Conservation (phyloP, 2,329 filamentous ascomycete species). For the Sodiomyces alkalinus region DNA sequence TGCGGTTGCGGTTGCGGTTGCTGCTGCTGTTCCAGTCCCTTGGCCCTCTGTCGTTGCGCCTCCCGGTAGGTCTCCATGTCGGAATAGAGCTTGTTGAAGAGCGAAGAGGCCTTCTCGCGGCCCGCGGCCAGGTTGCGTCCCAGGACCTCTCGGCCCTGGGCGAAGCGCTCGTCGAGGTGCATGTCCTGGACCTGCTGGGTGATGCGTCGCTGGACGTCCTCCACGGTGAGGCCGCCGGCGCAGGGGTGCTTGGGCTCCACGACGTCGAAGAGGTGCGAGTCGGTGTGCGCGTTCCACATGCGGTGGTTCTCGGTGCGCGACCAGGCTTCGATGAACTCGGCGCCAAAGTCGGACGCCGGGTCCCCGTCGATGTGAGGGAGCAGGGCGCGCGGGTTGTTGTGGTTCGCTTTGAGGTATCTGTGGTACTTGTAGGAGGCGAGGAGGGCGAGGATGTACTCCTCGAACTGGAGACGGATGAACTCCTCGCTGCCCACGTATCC, state of each 20-base stretch:
- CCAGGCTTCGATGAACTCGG: constrained; percentile 82
- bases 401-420: constrained; percentile 41
- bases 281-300: constrained; percentile 68
- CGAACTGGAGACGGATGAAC: constrained; percentile 92
- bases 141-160: constrained; percentile 67
- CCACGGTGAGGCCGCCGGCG: constrained; percentile 80
- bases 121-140: constrained; percentile 83
- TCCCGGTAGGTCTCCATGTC: constrained; percentile 59
- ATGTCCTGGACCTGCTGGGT: constrained; percentile 87
- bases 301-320: constrained; percentile 77
- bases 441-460: constrained; percentile 85
- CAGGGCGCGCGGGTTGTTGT: constrained; percentile 42
- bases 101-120: constrained; percentile 71
- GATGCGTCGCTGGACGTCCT: constrained; percentile 82
- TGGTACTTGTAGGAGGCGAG: constrained; percentile 85
- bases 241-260: constrained; percentile 88
- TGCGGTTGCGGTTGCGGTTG: constrained; percentile 8
- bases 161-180: constrained; percentile 81
- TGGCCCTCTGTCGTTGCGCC: constrained; percentile 24
- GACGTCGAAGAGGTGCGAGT: constrained; percentile 85
- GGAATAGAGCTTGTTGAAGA: constrained; percentile 78
- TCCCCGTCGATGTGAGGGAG: constrained; percentile 63
- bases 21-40: constrained; percentile 23
- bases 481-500: constrained; percentile 93
- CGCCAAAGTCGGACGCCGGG: constrained; percentile 68